Percentiles rank a stretch among this genome's conserved stretches.
These are phyloP conservation scores for Ceratobasidium sp. DNA, from an alignment of 1,284 basidiomycete genomes.

Conservation along the genomic window DNA sequence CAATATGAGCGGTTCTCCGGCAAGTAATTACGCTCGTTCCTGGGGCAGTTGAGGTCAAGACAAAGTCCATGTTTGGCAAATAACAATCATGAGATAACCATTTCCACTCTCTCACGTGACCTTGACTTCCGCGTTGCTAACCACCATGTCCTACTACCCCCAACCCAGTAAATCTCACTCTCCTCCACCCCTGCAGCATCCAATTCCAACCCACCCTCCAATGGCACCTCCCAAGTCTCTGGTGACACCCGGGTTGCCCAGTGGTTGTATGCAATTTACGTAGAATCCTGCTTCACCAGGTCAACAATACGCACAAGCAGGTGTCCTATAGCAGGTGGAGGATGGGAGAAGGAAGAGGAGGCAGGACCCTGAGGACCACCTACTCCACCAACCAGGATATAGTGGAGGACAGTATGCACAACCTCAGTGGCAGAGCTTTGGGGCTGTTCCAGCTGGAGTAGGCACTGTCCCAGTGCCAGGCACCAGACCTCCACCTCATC, in stretches of 20 bases:
- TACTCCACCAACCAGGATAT: too few relatives aligned
- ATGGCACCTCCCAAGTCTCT: constrained; percentile 86
- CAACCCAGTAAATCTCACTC: constrained; percentile 30
- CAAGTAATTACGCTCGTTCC: too few relatives aligned
- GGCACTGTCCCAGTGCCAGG: constrained; percentile 37
- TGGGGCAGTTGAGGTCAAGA: too few relatives aligned
- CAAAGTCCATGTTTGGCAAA: too few relatives aligned
- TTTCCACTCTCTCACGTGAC: too few relatives aligned
- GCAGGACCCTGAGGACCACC: too few relatives aligned
- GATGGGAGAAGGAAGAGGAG: too few relatives aligned
- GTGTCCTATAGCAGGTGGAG: too few relatives aligned
- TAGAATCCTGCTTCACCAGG: constrained; percentile 40
- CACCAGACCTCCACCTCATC: neutral
- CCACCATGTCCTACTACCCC: constrained; percentile 35
- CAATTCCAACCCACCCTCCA: constrained; percentile 87
- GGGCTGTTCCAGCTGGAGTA: constrained; percentile 37
- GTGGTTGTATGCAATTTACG: constrained; percentile 76
- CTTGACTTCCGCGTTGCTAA: constrained; percentile 11
- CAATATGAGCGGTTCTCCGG: too few relatives aligned
- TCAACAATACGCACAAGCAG: constrained; percentile 35
- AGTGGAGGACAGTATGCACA: constrained; percentile 39
- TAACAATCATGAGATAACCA: too few relatives aligned
- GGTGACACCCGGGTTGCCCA: constrained; percentile 75
- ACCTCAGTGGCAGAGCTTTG: constrained; percentile 37
- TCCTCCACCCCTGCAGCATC: constrained; percentile 68